Conservation (phyloP, 345 rosid species). For the Eucalyptus lansdowneana region DNA sequence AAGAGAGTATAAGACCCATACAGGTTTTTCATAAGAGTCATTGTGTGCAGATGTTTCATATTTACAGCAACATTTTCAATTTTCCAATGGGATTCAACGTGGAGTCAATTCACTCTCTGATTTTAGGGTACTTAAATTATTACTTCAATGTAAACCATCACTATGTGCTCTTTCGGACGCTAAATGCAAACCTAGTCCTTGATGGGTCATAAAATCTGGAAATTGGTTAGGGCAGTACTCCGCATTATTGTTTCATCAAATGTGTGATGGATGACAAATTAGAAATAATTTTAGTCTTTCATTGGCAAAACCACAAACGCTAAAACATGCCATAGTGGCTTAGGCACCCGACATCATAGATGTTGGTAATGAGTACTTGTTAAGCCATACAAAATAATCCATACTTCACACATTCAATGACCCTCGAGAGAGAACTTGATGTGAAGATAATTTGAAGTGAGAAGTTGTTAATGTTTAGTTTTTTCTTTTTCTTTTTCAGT, state of each 20-base stretch:
- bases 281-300: neutral
- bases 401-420: no score
- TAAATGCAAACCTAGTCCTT: neutral
- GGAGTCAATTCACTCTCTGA: no score
- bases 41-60: neutral
- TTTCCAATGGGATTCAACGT: neutral
- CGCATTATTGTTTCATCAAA: neutral
- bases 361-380: neutral
- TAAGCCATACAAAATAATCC: neutral
- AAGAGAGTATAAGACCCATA: neutral
- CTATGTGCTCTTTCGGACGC: neutral
- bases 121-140: neutral
- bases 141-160: neutral
- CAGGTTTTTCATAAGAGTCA: neutral
- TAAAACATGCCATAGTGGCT: neutral
- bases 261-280: neutral
- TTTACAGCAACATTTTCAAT: neutral
- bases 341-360: neutral
- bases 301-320: neutral
- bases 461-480: fast-evolving
- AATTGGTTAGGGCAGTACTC: no score
- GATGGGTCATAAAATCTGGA: neutral
- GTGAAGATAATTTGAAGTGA: no score
- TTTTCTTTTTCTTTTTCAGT: no score
- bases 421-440: no score